Evolutionary conservation across 208 protist genomes (phyloP).

Genomic region (Leptomonas seymouri): DNA sequence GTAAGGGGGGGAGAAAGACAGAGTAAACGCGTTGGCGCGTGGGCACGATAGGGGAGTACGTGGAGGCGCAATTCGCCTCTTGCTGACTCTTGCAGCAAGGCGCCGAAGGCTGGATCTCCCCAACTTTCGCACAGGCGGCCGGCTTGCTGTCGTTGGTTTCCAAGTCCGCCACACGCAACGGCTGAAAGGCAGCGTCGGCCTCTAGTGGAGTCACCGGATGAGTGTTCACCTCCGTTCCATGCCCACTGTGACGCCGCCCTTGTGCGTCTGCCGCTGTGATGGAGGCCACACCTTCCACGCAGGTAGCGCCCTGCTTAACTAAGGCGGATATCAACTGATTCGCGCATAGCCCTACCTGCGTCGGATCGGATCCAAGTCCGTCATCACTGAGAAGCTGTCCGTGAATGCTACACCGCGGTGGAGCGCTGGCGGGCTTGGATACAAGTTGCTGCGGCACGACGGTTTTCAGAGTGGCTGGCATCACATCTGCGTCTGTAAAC

Average conservation of each 20-base stretch:
- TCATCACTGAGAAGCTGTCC: background rate
- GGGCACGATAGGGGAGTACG: slow-evolving; percentile 7
- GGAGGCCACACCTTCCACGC: background rate
- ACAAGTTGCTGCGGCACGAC: background rate
- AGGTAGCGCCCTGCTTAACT: background rate
- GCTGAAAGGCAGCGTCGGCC: background rate
- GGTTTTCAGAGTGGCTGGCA: slow-evolving; percentile 9
- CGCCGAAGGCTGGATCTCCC: background rate
- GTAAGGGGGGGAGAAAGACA: slow-evolving; percentile 3
- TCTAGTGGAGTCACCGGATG: background rate
- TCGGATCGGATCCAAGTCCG: background rate
- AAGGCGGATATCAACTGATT: background rate
- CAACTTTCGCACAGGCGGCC: background rate
- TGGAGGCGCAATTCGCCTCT: background rate
- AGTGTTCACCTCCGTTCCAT: background rate
- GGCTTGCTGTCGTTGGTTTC: background rate
- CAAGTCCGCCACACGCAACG: background rate
- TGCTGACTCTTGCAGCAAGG: background rate
- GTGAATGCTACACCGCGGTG: slow-evolving; percentile 12
- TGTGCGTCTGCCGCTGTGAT: background rate
- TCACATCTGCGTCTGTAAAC: slow-evolving; percentile 14
- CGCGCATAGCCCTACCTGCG: background rate
- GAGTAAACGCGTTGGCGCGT: background rate
- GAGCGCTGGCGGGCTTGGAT: background rate
- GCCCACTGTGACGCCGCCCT: background rate